Base-by-base conservation (phyloP, 23 red algal species). In the Agarophyton chilense region DNA sequence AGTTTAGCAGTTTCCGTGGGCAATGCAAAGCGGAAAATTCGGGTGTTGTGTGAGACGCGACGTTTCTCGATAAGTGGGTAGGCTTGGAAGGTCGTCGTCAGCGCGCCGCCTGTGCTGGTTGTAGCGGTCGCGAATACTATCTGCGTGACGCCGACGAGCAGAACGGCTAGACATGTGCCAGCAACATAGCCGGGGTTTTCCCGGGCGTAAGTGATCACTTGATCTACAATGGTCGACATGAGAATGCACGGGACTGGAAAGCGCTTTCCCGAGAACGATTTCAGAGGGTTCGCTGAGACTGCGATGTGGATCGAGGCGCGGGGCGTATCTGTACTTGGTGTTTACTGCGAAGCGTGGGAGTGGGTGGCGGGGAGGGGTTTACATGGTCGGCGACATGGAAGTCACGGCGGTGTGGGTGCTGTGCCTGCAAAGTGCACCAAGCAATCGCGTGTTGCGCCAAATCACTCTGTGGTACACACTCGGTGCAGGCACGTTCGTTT, bases 31-130 rank as follows among this genome's bases (percentile, higher is more conserved):
- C 89, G 74, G 45, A 98, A 95, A 26, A 95, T 4, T 12, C 96
- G 81, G 4, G 96, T 98, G 75, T 98, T 98, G n/a, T 95, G 90
- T 10, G 93, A 81, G 18, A 95, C 44, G 13, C n/a, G 31, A 34
- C 34, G 35, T 49, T 78, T 75, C 16, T 84, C 46, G 1, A 83
- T 21, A 26, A 92, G 70, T 0, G 75, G 75, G 63, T 72, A 81
- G 18, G 77, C 39, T 29, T 52, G 19, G 63, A 71, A 92, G 4
- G 32, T 32, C 16, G 72, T 75, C n/a, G 88, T 76, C 4, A 88
- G 71, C 21, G 67, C 66, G 18, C 84, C 84, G 25, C 6, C 10
- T 8, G 31, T 35, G 25, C 46, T 78, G 28, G 44, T 78, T 6
- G 73, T 7, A 7, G 73, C 46, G 0, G 81, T 55, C 29, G 81